These are phyloP conservation scores for Phaeosphaeriaceae sp. DNA, from an alignment of 2,329 filamentous ascomycete species.

Conservation along the genomic window DNA sequence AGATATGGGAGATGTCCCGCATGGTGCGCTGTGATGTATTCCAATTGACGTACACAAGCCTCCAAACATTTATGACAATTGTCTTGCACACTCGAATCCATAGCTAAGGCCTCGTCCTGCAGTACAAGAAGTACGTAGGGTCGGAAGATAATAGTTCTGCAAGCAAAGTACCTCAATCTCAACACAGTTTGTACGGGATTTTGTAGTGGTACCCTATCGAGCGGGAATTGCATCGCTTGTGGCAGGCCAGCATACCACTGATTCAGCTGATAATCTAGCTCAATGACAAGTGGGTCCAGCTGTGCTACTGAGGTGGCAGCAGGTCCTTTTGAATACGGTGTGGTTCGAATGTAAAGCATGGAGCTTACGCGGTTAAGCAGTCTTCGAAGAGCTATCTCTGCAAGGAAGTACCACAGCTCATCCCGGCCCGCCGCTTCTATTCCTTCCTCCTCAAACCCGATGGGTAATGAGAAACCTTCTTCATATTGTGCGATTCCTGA, in stretches of 20 bases:
- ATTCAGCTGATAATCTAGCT: constrained; percentile 80
- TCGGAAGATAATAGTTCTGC: constrained; percentile 83
- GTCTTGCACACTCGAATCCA: constrained; percentile 75
- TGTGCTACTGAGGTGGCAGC: constrained; percentile 71
- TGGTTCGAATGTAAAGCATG: constrained; percentile 76
- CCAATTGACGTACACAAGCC: constrained; percentile 78
- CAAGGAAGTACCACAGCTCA: constrained; percentile 85
- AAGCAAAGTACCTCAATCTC: constrained; percentile 81
- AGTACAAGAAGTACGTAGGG: constrained; percentile 82
- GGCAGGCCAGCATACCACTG: constrained; percentile 87
- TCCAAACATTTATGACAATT: constrained; percentile 83
- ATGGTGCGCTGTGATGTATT: constrained; percentile 79
- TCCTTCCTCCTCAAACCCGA: constrained; percentile 74
- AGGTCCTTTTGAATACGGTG: constrained; percentile 41
- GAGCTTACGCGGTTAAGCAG: constrained; percentile 81
- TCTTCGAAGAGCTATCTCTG: constrained; percentile 78
- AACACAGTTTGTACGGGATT: constrained; percentile 82
- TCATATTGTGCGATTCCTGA: constrained; percentile 84
- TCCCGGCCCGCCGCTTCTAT: constrained; percentile 72
- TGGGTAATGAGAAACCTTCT: constrained; percentile 78
- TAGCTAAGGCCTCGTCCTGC: constrained; percentile 74
- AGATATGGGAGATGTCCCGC: constrained; percentile 85
- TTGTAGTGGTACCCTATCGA: constrained; percentile 68
- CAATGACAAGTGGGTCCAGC: constrained; percentile 77
- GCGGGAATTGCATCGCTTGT: constrained; percentile 76